These are phyloP conservation scores for Beta vulgaris DNA, from an alignment of 148 eudicot species.

Conservation along the genomic window DNA sequence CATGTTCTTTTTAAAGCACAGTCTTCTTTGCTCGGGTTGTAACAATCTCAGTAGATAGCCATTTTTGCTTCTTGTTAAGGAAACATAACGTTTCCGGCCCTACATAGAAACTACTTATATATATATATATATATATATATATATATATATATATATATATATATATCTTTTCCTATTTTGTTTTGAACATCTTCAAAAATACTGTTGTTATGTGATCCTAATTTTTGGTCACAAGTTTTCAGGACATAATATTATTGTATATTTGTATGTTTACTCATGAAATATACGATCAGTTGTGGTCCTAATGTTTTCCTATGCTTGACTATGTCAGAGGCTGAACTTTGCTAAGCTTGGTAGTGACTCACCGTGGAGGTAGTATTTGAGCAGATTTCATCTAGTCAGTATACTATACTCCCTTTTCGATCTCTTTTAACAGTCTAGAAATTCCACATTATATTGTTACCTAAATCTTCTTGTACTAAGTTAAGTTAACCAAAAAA, in stretches of 20 bases:
- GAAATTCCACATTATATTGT: not conserved
- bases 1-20: not conserved
- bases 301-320: slow-evolving; percentile 6
- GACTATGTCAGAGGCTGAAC: slow-evolving; percentile 56
- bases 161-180: no score
- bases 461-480: slow-evolving; percentile 7
- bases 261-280: not conserved
- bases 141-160: no score
- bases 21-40: not conserved
- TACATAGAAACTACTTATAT: slow-evolving; percentile 2
- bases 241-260: not conserved
- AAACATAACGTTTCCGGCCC: slow-evolving; percentile 17
- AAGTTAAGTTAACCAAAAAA: no score
- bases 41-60: no score
- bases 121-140: no score
- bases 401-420: slow-evolving; percentile 28
- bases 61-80: no score
- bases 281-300: not conserved
- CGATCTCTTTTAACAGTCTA: not conserved
- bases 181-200: no score
- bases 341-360: slow-evolving; percentile 72
- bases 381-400: slow-evolving; percentile 75
- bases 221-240: slow-evolving; percentile 2
- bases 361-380: slow-evolving; percentile 88
- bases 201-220: slow-evolving; percentile 12